phyloP scores from a whole-genome alignment of 2,329 filamentous ascomycete genomes.

The Ascochyta clinopodiicola region DNA sequence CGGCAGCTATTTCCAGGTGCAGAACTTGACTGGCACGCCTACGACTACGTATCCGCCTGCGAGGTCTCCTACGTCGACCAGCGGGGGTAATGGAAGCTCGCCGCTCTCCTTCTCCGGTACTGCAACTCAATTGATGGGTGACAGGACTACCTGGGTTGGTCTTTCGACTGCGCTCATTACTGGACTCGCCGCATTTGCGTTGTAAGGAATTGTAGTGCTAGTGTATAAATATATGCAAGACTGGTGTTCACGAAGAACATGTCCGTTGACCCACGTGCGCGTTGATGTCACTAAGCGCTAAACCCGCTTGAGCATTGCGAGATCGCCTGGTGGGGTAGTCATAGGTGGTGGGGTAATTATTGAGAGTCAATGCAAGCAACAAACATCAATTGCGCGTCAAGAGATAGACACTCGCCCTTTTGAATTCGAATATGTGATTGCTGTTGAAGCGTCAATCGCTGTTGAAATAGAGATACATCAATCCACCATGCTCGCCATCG shows the following conservation, averaged over 20 bases:
- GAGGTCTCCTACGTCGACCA: constrained; percentile 12
- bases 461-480: constrained; percentile 15
- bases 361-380: constrained; percentile 6
- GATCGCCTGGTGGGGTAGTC: neutral
- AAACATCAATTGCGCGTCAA: constrained; percentile 13
- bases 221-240: neutral
- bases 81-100: constrained; percentile 5
- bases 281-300: constrained; percentile 14
- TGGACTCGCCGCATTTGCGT: constrained; percentile 27
- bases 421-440: neutral
- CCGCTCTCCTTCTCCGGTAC: constrained; percentile 23
- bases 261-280: constrained; percentile 1
- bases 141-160: constrained; percentile 23
- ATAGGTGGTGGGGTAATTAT: constrained; percentile 4
- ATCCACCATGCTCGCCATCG: constrained; percentile 1
- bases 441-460: neutral
- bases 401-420: neutral
- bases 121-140: constrained; percentile 16
- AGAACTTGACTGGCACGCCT: constrained; percentile 34
- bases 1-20: constrained; percentile 50
- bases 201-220: constrained; percentile 17
- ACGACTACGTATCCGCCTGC: constrained; percentile 30
- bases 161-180: constrained; percentile 24
- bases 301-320: neutral
- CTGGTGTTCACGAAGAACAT: neutral